Percentiles rank a stretch among this genome's conserved stretches.
Evolutionary conservation across 2,329 filamentous ascomycete genomes (phyloP).

Genomic region (Epichloe scottii): DNA sequence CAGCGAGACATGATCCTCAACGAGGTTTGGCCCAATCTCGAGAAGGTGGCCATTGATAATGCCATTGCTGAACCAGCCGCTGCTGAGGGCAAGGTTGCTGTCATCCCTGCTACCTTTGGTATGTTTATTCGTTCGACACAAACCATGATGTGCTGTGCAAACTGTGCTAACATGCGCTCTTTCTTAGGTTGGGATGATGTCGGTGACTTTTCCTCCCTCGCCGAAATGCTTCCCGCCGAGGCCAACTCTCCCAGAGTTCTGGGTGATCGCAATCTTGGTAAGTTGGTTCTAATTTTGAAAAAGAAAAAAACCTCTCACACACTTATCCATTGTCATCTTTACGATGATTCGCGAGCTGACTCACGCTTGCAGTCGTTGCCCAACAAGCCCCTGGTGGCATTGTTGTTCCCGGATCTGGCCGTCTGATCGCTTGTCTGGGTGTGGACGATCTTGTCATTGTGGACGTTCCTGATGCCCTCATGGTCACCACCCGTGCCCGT

Average conservation of each 20-base stretch:
- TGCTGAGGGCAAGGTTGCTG: constrained; percentile 14
- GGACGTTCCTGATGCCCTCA: constrained; percentile 15
- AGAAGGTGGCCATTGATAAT: constrained; percentile 16
- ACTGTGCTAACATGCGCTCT: constrained; percentile 1
- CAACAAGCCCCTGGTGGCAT: constrained; percentile 15
- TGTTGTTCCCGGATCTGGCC: constrained; percentile 14
- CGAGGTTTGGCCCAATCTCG: constrained; percentile 13
- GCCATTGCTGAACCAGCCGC: constrained; percentile 16
- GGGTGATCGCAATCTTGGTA: constrained; percentile 13
- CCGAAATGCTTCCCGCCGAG: constrained; percentile 16
- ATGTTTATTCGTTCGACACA: background rate
- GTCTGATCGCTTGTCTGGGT: constrained; percentile 14
- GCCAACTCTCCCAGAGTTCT: constrained; percentile 13
- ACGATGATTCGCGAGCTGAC: background rate
- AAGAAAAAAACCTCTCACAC: background rate
- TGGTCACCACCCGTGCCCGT: constrained; percentile 15
- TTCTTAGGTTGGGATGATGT: constrained; percentile 15
- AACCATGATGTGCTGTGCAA: background rate
- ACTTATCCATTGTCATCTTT: background rate
- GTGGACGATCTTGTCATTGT: constrained; percentile 16
- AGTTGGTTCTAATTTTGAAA: background rate
- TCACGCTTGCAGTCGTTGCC: constrained; percentile 9
- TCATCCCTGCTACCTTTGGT: constrained; percentile 16
- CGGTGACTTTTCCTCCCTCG: constrained; percentile 15
- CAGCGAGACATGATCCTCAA: constrained; percentile 11